These are phyloP conservation scores for Leptographium galeiforme DNA, from an alignment of 2,329 filamentous ascomycete genomes.

Conservation along the genomic window DNA sequence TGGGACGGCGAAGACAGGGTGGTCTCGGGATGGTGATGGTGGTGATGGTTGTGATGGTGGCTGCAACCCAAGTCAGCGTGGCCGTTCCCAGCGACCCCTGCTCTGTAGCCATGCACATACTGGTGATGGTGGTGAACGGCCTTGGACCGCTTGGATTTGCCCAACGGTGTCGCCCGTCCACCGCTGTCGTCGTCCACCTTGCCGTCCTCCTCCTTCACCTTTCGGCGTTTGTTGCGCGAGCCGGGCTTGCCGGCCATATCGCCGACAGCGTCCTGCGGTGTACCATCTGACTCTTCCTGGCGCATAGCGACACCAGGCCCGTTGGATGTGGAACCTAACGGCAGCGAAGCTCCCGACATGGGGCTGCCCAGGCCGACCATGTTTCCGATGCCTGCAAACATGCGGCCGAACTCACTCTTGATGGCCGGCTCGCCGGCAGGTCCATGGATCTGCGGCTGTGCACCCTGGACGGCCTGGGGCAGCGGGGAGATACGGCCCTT, in stretches of 20 bases:
- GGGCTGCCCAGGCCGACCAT: constrained; percentile 38
- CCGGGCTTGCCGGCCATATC: constrained; percentile 23
- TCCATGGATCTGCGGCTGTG: constrained; percentile 65
- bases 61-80: constrained; percentile 4
- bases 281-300: constrained; percentile 37
- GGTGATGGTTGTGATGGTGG: constrained; percentile 44
- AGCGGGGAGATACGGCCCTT: constrained; percentile 76
- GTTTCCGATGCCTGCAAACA: constrained; percentile 81
- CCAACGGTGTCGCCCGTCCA: constrained; percentile 46
- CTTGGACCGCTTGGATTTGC: constrained; percentile 53
- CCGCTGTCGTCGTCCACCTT: constrained; percentile 53
- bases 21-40: constrained; percentile 38
- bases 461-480: constrained; percentile 87
- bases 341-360: constrained; percentile 27
- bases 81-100: not conserved
- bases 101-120: constrained; percentile 29
- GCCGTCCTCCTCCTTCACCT: constrained; percentile 63
- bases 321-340: constrained; percentile 20
- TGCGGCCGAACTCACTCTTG: constrained; percentile 87
- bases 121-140: constrained; percentile 52
- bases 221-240: constrained; percentile 47
- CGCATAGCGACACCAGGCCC: constrained; percentile 18
- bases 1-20: constrained; percentile 26
- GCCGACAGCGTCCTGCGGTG: constrained; percentile 28
- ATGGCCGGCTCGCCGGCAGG: constrained; percentile 76